Conservation (phyloP, 306 rosid genomes). For the Albizia julibrissin region DNA sequence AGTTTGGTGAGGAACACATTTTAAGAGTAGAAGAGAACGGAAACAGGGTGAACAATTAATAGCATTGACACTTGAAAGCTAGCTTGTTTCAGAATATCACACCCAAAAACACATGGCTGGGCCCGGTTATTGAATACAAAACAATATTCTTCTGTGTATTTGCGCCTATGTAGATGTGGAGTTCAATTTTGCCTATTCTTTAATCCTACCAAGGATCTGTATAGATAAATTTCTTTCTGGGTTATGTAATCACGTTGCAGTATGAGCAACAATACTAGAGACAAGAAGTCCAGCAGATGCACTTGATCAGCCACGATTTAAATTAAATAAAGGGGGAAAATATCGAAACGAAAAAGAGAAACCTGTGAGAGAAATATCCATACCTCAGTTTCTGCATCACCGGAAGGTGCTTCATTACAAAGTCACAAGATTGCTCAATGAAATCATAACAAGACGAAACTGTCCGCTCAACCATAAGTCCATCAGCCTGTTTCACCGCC, state of each 20-base stretch:
- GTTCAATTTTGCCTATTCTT: not conserved
- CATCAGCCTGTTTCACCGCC: slow-evolving; percentile 78
- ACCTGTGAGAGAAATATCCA: not conserved
- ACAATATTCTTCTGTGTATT: not conserved
- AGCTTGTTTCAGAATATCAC: slow-evolving; percentile 2
- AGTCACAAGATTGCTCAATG: slow-evolving; percentile 74
- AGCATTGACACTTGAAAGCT: not conserved
- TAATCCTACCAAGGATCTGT: not conserved
- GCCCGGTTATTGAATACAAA: not conserved
- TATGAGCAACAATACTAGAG: not conserved
- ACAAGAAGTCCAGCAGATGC: not conserved
- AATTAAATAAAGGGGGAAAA: not conserved
- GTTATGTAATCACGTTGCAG: not conserved
- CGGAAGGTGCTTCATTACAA: slow-evolving; percentile 71
- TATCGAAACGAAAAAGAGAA: not conserved
- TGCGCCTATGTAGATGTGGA: not conserved
- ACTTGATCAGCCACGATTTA: slow-evolving; percentile 16
- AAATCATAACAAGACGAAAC: slow-evolving; percentile 82
- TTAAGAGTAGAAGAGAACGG: not conserved
- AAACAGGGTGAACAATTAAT: not conserved
- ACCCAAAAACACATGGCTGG: not conserved
- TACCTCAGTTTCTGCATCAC: slow-evolving; percentile 84
- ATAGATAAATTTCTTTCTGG: not conserved
- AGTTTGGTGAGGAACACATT: not conserved
- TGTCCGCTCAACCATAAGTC: slow-evolving; percentile 73